Conservation (phyloP, 305 asterid species). For the Ilex paraguariensis region DNA sequence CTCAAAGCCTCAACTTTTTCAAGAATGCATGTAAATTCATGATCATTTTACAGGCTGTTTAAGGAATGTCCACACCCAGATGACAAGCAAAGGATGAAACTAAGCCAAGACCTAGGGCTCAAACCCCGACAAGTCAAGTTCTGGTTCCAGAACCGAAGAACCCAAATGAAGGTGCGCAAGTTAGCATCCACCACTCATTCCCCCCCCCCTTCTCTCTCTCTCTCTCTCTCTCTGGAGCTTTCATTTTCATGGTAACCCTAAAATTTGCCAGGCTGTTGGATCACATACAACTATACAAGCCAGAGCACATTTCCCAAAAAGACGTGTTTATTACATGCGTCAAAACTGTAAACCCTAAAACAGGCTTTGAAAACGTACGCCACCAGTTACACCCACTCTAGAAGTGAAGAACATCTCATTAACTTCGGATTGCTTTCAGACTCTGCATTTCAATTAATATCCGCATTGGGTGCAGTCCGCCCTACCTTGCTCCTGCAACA, state of each 20-base stretch:
- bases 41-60: constrained; percentile 50
- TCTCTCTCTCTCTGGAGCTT: background rate
- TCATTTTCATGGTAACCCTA: constrained; percentile 14
- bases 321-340: constrained; percentile 15
- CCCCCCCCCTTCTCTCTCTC: background rate
- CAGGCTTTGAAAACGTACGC: constrained; percentile 2
- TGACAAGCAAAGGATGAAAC: constrained; percentile 75
- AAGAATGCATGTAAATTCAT: constrained; percentile 1
- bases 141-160: constrained; percentile 94
- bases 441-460: constrained; percentile 50
- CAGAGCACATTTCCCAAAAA: constrained; percentile 17
- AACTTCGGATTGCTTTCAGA: constrained; percentile 44
- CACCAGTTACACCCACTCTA: constrained; percentile 14
- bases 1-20: background rate
- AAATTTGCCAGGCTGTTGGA: constrained; percentile 23
- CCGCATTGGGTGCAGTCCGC: constrained; percentile 22
- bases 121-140: constrained; percentile 95
- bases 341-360: constrained; percentile 20
- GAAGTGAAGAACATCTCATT: constrained; percentile 28
- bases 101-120: constrained; percentile 92
- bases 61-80: constrained; percentile 98
- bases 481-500: constrained; percentile 31
- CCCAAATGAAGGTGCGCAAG: constrained; percentile 81
- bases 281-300: too few relatives aligned
- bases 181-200: constrained; percentile 12